Percentiles rank a stretch among this genome's conserved stretches.
These are phyloP conservation scores for Panicum virgatum DNA, from an alignment of 202 grass and related monocot species.

Conservation along the genomic window DNA sequence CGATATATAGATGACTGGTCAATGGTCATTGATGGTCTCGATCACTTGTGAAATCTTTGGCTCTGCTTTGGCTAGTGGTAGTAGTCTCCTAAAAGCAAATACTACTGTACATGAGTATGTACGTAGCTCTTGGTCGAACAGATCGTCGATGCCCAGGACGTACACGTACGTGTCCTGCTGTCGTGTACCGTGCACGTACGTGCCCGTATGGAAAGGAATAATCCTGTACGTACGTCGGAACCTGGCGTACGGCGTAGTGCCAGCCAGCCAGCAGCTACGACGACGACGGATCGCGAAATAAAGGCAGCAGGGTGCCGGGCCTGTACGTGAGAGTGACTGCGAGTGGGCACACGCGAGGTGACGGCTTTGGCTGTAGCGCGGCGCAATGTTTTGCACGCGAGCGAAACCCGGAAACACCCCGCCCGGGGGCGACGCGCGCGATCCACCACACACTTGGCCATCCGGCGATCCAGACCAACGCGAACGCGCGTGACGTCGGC, in stretches of 20 bases:
- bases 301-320: background rate
- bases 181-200: too few relatives aligned
- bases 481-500: slow-evolving; percentile 38
- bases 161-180: too few relatives aligned
- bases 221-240: background rate
- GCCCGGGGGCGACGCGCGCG: background rate
- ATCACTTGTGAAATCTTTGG: too few relatives aligned
- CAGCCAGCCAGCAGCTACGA: background rate
- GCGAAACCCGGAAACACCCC: background rate
- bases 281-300: background rate
- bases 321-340: background rate
- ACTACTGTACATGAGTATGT: too few relatives aligned
- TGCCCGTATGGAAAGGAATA: too few relatives aligned
- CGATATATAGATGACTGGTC: too few relatives aligned
- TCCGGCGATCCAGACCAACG: background rate
- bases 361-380: background rate
- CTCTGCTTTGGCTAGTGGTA: too few relatives aligned
- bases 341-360: background rate
- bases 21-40: too few relatives aligned
- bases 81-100: too few relatives aligned
- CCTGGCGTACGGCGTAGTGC: background rate
- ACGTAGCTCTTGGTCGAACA: too few relatives aligned
- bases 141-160: too few relatives aligned
- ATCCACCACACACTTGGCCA: background rate
- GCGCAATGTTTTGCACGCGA: slow-evolving; percentile 43